phyloP scores from a whole-genome alignment of 257 asterid species.

The Nicotiana noctiflora region DNA sequence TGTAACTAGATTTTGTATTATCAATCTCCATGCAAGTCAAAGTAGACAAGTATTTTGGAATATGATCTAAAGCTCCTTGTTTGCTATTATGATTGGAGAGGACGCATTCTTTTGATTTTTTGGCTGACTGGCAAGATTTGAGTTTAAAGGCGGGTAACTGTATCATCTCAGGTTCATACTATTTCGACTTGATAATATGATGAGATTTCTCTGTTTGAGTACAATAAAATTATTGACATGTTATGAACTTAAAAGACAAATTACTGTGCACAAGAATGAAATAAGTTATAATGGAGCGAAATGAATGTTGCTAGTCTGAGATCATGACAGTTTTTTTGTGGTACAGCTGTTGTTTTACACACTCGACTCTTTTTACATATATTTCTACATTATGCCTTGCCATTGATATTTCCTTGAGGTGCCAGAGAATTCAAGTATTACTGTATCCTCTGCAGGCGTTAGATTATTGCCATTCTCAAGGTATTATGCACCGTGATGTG shows the following conservation, averaged over 20 bases:
- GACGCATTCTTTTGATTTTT: background rate
- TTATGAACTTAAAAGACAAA: background rate
- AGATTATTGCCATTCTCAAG: slow-evolving; percentile 45
- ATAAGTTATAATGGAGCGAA: background rate
- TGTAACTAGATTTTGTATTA: background rate
- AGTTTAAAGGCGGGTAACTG: background rate
- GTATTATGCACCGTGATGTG: slow-evolving; percentile 49
- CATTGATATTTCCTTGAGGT: background rate
- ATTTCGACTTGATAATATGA: background rate
- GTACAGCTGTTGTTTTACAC: background rate
- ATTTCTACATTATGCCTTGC: background rate
- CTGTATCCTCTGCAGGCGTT: slow-evolving; percentile 23
- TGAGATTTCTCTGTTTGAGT: background rate
- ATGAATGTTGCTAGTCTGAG: background rate
- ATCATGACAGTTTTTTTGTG: background rate
- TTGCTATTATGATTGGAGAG: background rate
- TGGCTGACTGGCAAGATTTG: background rate
- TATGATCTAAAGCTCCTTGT: background rate
- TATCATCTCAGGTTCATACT: background rate
- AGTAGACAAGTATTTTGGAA: background rate
- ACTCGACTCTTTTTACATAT: background rate
- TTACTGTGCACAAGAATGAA: background rate
- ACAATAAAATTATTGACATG: background rate
- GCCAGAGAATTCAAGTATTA: background rate
- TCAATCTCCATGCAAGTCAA: slow-evolving; percentile 1